Evolutionary conservation across 352 stramenopile genomes (phyloP), one percentile per base, ranked within the genome.

Genomic region (Phytophthora boehmeriae): DNA sequence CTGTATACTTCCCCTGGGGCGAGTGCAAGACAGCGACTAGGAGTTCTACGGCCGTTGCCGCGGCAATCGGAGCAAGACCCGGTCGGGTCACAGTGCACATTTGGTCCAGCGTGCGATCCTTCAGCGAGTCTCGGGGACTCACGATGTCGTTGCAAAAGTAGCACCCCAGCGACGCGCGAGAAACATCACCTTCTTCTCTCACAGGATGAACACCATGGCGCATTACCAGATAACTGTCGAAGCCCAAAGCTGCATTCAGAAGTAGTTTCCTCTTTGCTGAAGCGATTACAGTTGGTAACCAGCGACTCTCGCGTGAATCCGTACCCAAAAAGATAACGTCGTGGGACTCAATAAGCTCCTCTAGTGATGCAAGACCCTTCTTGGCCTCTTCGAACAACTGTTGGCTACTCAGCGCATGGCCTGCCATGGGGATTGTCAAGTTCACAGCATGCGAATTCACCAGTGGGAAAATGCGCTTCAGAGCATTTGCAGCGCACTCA

Each of bases 101-200:
- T 83, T 99, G 97, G 73, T 99, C 98, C 10, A 99, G 56, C 8
- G 97, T 99, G 10, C 97, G 91, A 68, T 99, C 97, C 20, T 92
- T 96, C 20, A 97, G 86, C 22, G 97, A 99, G 70, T 99, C 98
- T 23, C 96, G 92, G 4, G 98, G 97, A 54, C 97, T 98, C 17
- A 99, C 97, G 23, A 99, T 92, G 75, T 99, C 97, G 56, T 97
- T 99, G 78, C 98, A 99, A 72, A 99, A 99, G 75, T 99, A 99
- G 68, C 97, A 99, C 4, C 97, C 97, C 4, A 99, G 73, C 2
- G 66, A 73, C 34, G 55, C 25, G 1, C 59, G 59, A 3, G 47
- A 63, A 23, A 20, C 25, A 3, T 61, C 51, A 0, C 49, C 46
- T 2, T 57, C 49, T 11, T 66, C 51, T 0, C 42, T 8, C 1